Evolutionary conservation across 495 filamentous ascomycete species (phyloP).

Genomic region (Durotheca rogersii): DNA sequence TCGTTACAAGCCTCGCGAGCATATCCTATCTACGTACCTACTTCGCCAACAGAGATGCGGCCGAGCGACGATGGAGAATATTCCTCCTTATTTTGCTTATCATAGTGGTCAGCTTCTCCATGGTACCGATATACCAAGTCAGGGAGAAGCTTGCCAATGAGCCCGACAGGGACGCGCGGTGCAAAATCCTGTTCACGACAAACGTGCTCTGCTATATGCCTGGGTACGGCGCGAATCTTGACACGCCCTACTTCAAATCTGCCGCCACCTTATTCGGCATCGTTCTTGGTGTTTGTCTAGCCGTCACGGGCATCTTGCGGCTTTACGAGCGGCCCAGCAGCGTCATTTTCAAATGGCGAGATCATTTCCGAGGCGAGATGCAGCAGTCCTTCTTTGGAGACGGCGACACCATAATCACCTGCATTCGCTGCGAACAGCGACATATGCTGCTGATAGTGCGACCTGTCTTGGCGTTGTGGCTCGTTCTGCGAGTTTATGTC

Average conservation of each 20-base stretch:
- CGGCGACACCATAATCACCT: slow-evolving; percentile 24
- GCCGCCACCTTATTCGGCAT: slow-evolving; percentile 19
- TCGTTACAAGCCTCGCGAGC: slow-evolving; percentile 26
- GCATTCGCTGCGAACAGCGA: slow-evolving; percentile 30
- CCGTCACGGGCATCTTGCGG: slow-evolving; percentile 14
- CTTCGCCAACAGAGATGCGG: slow-evolving; percentile 19
- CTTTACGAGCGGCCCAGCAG: slow-evolving; percentile 24
- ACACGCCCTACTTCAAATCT: slow-evolving; percentile 22
- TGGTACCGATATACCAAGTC: slow-evolving; percentile 28
- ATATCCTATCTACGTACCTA: slow-evolving; percentile 24
- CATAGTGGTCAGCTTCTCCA: slow-evolving; percentile 21
- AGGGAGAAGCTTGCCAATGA: slow-evolving; percentile 27
- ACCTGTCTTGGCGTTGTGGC: slow-evolving; percentile 24
- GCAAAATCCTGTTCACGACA: slow-evolving; percentile 19
- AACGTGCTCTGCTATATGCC: slow-evolving; percentile 28
- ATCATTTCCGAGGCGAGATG: slow-evolving; percentile 26
- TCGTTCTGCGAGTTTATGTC: slow-evolving; percentile 24
- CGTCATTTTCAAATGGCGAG: slow-evolving; percentile 24
- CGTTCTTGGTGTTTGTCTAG: slow-evolving; percentile 8
- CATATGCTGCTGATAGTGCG: slow-evolving; percentile 24
- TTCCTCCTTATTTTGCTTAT: slow-evolving; percentile 23
- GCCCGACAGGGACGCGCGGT: slow-evolving; percentile 15
- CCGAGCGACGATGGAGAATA: slow-evolving; percentile 22
- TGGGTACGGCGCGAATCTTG: slow-evolving; percentile 14
- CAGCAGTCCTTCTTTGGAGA: slow-evolving; percentile 26